Evolutionary conservation across 1,284 basidiomycete genomes (phyloP), one percentile per base, ranked within the genome.

Genomic region (Xerocomus cyaneibrunnescens): DNA sequence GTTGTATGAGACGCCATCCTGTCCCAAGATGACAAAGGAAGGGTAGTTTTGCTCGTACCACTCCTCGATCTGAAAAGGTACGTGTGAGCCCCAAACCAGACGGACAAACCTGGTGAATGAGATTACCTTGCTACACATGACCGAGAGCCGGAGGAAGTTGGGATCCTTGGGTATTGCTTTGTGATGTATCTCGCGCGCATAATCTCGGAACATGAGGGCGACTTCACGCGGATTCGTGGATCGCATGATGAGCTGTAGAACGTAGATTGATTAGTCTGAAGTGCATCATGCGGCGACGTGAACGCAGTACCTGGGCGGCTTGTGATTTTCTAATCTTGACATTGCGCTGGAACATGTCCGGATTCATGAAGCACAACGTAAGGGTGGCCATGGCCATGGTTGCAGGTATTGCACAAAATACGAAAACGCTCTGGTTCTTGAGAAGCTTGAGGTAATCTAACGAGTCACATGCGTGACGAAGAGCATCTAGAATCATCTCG

Each of bases 361-460:
- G 82, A 73, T 99, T 99, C 89, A 92, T 92, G 74, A 95, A 97
- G 72, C 94, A 96, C 48, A 89, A 70, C 44, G 90, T 83, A 23
- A 99, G 77, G 7, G 95, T 99, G 7, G 97, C 95, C 60, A 99
- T 90, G 1, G 96, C 94, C 96, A 99, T 98, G 21, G 87, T 84
- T 30, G 91, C 92, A 10, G 96, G 96, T 54, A 98, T 93, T 3
- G 96, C 94, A 62, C 92, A 94, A 73, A 99, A 99, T 72, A 93
- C 93, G 79, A 99, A 99, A 25, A 98, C 84, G 53, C 80, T 89
- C 74, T 98, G 96, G 72, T 92, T 95, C 70, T 84, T 88, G 61
- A 99, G 76, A 43, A 98, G 70, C 23, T 84, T 79, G 58, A 99
- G 79, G 70, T 98, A 99, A 69, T 99, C 96, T 61, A 99, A 75